These are phyloP conservation scores for Leptographium procerum DNA, from an alignment of 2,329 filamentous ascomycete genomes.

Conservation along the genomic window DNA sequence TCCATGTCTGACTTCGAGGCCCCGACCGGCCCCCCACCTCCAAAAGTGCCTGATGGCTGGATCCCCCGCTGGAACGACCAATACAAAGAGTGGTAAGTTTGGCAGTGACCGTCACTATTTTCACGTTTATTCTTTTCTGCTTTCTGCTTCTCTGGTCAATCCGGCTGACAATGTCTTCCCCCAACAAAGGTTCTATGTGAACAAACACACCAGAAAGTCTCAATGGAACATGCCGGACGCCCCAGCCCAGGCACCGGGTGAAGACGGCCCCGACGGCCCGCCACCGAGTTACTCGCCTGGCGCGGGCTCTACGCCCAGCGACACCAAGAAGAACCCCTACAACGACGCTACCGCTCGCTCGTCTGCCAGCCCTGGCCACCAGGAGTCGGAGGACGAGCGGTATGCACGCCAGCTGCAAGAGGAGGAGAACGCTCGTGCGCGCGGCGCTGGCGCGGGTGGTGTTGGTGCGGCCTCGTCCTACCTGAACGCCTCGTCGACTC, in stretches of 20 bases:
- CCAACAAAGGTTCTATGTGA: constrained; percentile 95
- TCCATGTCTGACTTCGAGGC: constrained; percentile 41
- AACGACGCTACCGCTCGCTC: constrained; percentile 15
- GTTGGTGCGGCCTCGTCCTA: constrained; percentile 26
- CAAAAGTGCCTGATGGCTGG: constrained; percentile 66
- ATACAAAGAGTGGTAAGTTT: constrained; percentile 61
- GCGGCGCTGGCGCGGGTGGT: constrained; percentile 18
- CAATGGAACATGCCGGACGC: constrained; percentile 79
- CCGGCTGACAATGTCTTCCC: not conserved
- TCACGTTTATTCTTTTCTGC: not conserved
- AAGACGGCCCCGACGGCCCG: constrained; percentile 39
- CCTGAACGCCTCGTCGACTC: constrained; percentile 8
- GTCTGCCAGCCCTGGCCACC: not conserved
- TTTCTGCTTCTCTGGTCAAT: too few species aligned
- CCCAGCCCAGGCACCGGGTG: constrained; percentile 39
- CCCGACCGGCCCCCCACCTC: constrained; percentile 44
- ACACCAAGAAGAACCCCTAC: constrained; percentile 65
- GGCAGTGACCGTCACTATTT: not conserved
- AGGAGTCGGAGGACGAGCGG: constrained; percentile 54
- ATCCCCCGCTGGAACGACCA: constrained; percentile 75
- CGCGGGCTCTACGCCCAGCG: constrained; percentile 31
- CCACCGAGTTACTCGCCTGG: constrained; percentile 56
- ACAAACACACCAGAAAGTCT: constrained; percentile 75
- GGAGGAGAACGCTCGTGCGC: constrained; percentile 61
- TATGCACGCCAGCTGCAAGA: constrained; percentile 70